Evolutionary conservation across 345 rosid species (phyloP).

Genomic region (Dovyalis caffra): DNA sequence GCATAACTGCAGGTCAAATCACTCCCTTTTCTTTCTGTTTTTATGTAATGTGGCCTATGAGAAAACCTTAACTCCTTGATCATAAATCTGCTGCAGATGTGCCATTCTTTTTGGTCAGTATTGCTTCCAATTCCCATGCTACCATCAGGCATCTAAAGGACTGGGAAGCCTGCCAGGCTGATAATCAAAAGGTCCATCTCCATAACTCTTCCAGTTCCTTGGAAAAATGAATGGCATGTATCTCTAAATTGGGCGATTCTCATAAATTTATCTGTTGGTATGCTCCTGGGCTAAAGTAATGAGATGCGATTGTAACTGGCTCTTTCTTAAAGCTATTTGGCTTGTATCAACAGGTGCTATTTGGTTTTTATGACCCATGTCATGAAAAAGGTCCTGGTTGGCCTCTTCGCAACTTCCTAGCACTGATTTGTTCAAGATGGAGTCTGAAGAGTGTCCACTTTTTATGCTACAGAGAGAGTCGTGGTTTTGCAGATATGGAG

Average conservation of each 20-base stretch:
- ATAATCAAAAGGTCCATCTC: constrained; percentile 64
- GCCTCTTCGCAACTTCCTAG: constrained; percentile 92
- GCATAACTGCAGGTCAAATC: constrained; percentile 53
- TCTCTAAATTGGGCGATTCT: not conserved
- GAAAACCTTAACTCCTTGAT: constrained; percentile 1
- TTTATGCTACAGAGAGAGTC: constrained; percentile 86
- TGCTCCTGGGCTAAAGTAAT: not conserved
- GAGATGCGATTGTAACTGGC: not conserved
- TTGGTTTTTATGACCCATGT: constrained; percentile 90
- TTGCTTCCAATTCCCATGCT: constrained; percentile 57
- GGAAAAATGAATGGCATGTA: constrained; percentile 7
- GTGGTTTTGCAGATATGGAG: constrained; percentile 80
- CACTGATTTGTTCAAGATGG: constrained; percentile 75
- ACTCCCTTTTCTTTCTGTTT: not conserved
- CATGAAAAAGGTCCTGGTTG: constrained; percentile 90
- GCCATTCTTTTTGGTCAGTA: constrained; percentile 73
- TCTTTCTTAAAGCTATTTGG: constrained; percentile 10
- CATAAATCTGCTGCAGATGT: constrained; percentile 49
- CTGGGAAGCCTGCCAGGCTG: constrained; percentile 60
- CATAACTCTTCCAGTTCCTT: constrained; percentile 2
- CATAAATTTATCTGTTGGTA: not conserved
- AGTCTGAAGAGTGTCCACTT: constrained; percentile 59
- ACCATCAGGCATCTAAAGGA: constrained; percentile 64
- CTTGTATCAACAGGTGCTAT: constrained; percentile 55
- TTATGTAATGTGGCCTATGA: not conserved